A percentile compares a stretch with the other conserved stretches of the same genome.
phyloP scores from a whole-genome alignment of 2,329 filamentous ascomycete genomes.

The Stagonosporopsis cucurbitacearum region DNA sequence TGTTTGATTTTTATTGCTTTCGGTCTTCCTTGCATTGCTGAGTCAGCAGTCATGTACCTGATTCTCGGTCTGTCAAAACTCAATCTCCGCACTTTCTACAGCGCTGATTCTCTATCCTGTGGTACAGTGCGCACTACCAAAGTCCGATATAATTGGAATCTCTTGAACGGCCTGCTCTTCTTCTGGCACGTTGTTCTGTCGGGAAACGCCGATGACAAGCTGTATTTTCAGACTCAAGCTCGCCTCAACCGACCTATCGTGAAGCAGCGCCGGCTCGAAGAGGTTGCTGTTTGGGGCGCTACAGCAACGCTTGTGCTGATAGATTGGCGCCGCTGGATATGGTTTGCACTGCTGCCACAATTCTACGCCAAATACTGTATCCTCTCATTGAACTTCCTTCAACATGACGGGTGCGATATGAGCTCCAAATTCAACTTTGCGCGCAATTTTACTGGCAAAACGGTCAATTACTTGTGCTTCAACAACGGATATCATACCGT shows the following conservation, averaged over 20 bases:
- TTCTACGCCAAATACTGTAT: conserved; percentile 4
- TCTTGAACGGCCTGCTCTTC: conserved; percentile 1
- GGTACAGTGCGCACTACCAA: conserved; percentile 2
- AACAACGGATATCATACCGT: conserved; percentile 4
- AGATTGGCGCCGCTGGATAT: conserved; percentile 4
- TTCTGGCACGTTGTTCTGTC: conserved; percentile 5
- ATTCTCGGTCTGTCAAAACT: background rate
- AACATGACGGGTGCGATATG: conserved; percentile 4
- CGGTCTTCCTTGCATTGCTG: background rate
- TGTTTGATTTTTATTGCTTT: background rate
- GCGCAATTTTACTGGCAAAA: conserved; percentile 1
- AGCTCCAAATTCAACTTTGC: conserved; percentile 3
- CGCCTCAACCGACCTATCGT: conserved; percentile 4
- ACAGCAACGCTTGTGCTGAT: background rate
- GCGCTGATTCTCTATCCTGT: background rate
- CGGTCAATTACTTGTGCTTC: conserved; percentile 2
- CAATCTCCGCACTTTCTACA: background rate
- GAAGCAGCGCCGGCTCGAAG: conserved; percentile 1
- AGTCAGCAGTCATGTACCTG: background rate
- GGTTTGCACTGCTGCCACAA: conserved; percentile 4
- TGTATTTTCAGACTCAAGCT: conserved; percentile 1
- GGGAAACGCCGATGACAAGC: conserved; percentile 2
- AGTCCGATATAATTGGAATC: conserved; percentile 2
- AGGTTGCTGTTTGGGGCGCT: background rate
- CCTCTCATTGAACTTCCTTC: conserved; percentile 3